Percentiles rank a stretch among this genome's conserved stretches.
These are phyloP conservation scores for Carallia brachiata DNA, from an alignment of 345 rosid genomes.

Conservation along the genomic window DNA sequence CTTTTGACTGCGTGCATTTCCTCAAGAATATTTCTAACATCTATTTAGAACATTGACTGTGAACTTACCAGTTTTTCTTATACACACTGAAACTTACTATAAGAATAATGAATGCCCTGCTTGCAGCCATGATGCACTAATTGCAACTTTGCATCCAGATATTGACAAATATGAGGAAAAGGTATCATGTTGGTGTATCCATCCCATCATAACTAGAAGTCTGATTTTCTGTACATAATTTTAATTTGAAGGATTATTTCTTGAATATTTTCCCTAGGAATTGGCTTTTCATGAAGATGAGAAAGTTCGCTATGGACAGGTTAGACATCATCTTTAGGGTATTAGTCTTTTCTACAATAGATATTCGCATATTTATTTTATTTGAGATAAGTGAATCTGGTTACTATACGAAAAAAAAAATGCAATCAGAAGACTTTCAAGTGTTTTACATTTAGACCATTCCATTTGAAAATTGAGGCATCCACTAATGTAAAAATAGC, in stretches of 20 bases:
- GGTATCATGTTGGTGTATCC: conserved; percentile 35
- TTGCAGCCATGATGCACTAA: conserved; percentile 78
- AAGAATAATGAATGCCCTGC: conserved; percentile 91
- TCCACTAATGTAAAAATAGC: too few species aligned
- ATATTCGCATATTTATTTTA: not conserved
- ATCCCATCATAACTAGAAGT: conserved; percentile 2
- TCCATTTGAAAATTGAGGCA: too few species aligned
- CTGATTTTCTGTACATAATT: conserved; percentile 7
- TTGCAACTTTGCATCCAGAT: conserved; percentile 65
- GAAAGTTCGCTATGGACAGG: conserved; percentile 49
- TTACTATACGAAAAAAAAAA: not conserved
- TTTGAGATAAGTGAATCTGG: not conserved
- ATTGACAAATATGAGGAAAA: conserved; percentile 67
- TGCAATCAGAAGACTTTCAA: too few species aligned
- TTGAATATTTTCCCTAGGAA: conserved; percentile 35
- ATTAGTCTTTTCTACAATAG: not conserved
- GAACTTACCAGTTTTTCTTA: conserved; percentile 1
- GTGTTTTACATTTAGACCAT: too few species aligned
- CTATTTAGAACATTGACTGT: conserved; percentile 3
- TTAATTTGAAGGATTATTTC: conserved; percentile 6
- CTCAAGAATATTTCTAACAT: conserved; percentile 8
- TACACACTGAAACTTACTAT: conserved; percentile 25
- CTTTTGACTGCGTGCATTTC: conserved; percentile 6
- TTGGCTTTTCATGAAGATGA: conserved; percentile 55
- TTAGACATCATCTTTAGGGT: conserved; percentile 13